Base-by-base conservation (phyloP, 2,329 filamentous ascomycete species). In the Magnaporthiopsis incrustans region DNA sequence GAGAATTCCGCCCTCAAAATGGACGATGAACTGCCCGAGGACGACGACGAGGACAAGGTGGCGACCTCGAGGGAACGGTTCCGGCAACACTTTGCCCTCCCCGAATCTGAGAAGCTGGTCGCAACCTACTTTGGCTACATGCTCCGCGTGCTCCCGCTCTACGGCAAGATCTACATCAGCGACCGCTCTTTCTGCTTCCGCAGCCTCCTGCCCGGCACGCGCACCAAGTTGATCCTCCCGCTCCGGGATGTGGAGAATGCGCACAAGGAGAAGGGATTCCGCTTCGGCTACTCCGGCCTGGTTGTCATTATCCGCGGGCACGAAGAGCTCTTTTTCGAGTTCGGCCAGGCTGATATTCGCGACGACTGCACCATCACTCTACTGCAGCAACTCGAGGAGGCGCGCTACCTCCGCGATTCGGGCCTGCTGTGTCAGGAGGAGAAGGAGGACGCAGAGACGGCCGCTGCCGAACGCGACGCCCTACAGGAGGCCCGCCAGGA, bases 241-340 rank as follows among this genome's bases (percentile, higher is more conserved):
- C 81, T 98, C 63, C 92, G 88, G 70, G 93, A 98, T 70, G 89
- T 98, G 61, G 91, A 97, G 74, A 98, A 92, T 67, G 91, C 92
- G 8, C 88, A 94, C 70, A 97, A 97, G 76, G 93, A 97, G 75
- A 96, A 95, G 71, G 94, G 95, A 0, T 98, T 97, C 72, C 86
- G 93, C 1, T 90, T 96, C 70, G 91, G 92, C 8, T 97, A 96
- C 70, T 89, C 91, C 26, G 95, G 93, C 6, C 82, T 99, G 57
- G 92, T 97, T 0, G 81, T 98, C n/a, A 90, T 96, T 5, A 96
- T 99, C 67, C 88, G 90, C 63, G 95, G 93, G 0, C 92, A 97
- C 67, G 95, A 98, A 73, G 95, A 98, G 75, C 78, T 99, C 0
- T 98, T 98, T 75, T 98, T 99, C 71, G 94, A 99, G 73, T 98